A percentile compares a stretch with the other conserved stretches of the same genome.
Conservation (phyloP, 768 basidiomycete species). For the Mycena vitilis region DNA sequence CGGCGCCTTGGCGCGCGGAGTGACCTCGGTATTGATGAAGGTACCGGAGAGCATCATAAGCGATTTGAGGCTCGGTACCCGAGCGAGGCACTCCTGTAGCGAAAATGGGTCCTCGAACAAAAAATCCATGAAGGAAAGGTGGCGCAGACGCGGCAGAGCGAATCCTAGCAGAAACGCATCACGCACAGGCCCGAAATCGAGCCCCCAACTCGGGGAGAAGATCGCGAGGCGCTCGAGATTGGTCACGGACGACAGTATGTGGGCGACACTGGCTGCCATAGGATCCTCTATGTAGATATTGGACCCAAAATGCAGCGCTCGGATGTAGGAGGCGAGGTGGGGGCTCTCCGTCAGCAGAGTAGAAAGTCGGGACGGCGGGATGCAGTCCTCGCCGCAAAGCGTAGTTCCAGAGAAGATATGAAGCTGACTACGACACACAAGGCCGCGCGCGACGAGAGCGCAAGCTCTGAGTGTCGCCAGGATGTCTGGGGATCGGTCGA, state of each 20-base stretch:
- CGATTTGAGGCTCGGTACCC: constrained; percentile 10
- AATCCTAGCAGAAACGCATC: neutral
- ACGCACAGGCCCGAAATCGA: neutral
- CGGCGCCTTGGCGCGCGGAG: neutral
- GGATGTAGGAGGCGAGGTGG: constrained; percentile 22
- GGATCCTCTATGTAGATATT: neutral
- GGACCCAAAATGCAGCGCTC: constrained; percentile 20
- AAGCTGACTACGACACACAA: constrained; percentile 25
- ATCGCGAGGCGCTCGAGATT: constrained; percentile 13
- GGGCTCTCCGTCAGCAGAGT: neutral
- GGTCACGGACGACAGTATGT: constrained; percentile 10
- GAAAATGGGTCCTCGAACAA: constrained; percentile 5
- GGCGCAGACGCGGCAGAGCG: constrained; percentile 8
- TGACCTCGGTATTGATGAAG: neutral
- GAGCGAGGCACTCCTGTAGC: constrained; percentile 8
- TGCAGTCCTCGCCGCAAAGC: too few species aligned
- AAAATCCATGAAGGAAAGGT: constrained; percentile 20
- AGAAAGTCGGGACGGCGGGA: neutral
- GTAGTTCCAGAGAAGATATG: constrained; percentile 11
- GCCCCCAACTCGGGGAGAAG: neutral
- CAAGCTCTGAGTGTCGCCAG: constrained; percentile 26
- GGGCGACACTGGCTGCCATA: neutral
- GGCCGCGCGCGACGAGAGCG: constrained; percentile 21
- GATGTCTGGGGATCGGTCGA: constrained; percentile 6
- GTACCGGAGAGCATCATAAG: constrained; percentile 13